These are phyloP conservation scores for Auricularia cornea DNA, from an alignment of 768 basidiomycete species.

Conservation along the genomic window DNA sequence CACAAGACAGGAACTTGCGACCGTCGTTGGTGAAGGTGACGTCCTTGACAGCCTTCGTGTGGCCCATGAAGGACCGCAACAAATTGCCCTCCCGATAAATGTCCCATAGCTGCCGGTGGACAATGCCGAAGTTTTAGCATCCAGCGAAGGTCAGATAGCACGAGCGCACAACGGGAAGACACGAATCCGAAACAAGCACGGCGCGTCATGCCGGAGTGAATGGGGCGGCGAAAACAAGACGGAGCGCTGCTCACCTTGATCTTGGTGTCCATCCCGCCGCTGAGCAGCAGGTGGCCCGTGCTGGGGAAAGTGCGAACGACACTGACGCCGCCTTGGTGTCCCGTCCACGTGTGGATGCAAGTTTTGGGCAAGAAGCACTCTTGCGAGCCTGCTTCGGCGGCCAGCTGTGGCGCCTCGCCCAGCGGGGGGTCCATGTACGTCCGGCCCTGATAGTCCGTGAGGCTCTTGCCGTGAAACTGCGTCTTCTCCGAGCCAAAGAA, in stretches of 20 bases:
- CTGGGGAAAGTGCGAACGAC: constrained; percentile 87
- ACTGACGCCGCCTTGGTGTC: constrained; percentile 95
- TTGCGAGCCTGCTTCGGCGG: constrained; percentile 70
- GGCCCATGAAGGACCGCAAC: constrained; percentile 93
- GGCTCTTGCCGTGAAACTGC: constrained; percentile 94
- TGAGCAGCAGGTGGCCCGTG: constrained; percentile 87
- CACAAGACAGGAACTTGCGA: constrained; percentile 79
- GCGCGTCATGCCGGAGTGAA: not conserved
- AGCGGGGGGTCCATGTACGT: constrained; percentile 95
- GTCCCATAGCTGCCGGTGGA: constrained; percentile 78
- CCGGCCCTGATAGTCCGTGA: constrained; percentile 95
- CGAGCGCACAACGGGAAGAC: not conserved
- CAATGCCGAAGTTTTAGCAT: not conserved
- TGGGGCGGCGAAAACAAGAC: not conserved
- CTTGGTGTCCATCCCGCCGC: constrained; percentile 96
- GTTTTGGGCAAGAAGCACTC: constrained; percentile 92
- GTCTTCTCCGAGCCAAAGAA: constrained; percentile 83
- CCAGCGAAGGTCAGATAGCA: no score
- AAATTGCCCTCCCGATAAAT: constrained; percentile 96
- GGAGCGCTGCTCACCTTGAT: constrained; percentile 61
- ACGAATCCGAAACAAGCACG: not conserved
- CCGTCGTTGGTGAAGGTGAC: constrained; percentile 94
- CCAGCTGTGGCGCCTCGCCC: constrained; percentile 79
- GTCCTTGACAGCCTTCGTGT: constrained; percentile 94
- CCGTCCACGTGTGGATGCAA: constrained; percentile 97